phyloP scores from a whole-genome alignment of 2,329 filamentous ascomycete species.

The Colletotrichum lini region DNA sequence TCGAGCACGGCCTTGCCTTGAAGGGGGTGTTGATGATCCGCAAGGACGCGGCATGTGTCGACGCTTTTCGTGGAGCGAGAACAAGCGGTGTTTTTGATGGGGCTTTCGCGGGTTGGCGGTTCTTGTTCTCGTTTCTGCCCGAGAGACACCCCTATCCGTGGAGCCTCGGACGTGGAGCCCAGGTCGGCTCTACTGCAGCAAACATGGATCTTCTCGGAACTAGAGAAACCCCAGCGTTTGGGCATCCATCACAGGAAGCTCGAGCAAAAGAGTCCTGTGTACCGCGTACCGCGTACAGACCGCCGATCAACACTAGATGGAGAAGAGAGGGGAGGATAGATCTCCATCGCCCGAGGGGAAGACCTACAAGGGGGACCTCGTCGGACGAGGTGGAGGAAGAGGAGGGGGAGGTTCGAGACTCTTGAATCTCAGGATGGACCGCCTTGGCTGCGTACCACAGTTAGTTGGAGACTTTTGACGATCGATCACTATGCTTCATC shows the following conservation, averaged over 20 bases:
- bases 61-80: neutral
- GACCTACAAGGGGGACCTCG: neutral
- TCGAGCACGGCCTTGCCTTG: neutral
- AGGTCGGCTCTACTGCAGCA: conserved; percentile 11
- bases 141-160: conserved; percentile 9
- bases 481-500: no score
- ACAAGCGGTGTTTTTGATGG: neutral
- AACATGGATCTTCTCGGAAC: conserved; percentile 6
- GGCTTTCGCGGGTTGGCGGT: neutral
- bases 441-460: neutral
- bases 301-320: neutral
- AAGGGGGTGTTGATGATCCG: neutral
- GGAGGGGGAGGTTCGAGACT: neutral
- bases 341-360: neutral
- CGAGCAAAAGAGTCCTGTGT: neutral
- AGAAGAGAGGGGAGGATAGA: neutral
- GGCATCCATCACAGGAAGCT: neutral
- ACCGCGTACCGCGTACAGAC: neutral
- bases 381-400: neutral
- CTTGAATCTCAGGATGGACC: neutral
- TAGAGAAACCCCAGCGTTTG: conserved; percentile 8
- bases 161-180: conserved; percentile 15
- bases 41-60: neutral
- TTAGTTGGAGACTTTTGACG: neutral
- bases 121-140: no score